Evolutionary conservation across 306 rosid species (phyloP).

Genomic region (Vigna unguiculata): DNA sequence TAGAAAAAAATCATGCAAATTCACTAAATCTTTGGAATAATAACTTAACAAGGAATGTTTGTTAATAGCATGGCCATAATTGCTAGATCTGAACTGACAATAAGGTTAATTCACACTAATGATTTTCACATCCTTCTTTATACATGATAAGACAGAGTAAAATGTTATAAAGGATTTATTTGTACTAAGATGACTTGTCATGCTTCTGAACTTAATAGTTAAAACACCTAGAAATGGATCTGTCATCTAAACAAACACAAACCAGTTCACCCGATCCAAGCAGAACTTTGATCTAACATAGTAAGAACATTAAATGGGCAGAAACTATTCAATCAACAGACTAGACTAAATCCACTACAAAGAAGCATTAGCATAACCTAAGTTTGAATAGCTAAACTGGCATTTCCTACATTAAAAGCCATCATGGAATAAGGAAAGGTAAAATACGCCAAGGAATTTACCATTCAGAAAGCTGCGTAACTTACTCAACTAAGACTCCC

Average conservation of each 20-base stretch:
- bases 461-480: conserved; percentile 42
- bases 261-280: conserved; percentile 12
- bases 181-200: not conserved
- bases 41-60: not conserved
- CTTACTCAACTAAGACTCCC: conserved; percentile 46
- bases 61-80: not conserved
- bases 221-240: not conserved
- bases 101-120: not conserved
- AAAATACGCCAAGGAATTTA: conserved; percentile 32
- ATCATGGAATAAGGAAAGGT: conserved; percentile 34
- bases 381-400: conserved; percentile 19
- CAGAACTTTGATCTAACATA: conserved; percentile 19
- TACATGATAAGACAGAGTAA: conserved; percentile 9
- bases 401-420: conserved; percentile 24
- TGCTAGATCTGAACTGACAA: conserved; percentile 5
- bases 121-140: not conserved
- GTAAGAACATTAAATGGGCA: conserved; percentile 1
- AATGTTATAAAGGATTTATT: not conserved
- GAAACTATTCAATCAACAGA: conserved; percentile 33
- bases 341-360: not conserved
- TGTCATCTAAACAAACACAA: conserved; percentile 20
- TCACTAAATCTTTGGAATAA: not conserved
- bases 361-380: conserved; percentile 29
- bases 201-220: conserved; percentile 13
- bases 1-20: not conserved